Conservation (phyloP, 768 basidiomycete species). For the Leccinellum rugosiceps region DNA sequence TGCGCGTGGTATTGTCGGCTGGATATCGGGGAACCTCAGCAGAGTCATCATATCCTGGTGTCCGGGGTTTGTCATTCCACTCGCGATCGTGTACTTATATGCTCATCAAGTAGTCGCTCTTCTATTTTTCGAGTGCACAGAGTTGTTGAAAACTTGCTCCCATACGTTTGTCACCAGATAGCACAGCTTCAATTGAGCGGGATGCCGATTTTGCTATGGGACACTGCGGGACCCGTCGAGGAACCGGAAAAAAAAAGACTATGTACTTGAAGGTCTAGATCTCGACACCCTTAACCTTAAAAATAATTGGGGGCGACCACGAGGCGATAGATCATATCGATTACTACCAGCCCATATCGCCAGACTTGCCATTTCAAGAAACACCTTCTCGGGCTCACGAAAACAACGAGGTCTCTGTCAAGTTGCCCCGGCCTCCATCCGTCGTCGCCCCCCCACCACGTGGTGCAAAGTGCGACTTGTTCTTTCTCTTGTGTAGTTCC, state of each 20-base stretch:
- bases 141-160: too few relatives aligned
- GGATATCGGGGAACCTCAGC: too few relatives aligned
- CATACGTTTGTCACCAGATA: too few relatives aligned
- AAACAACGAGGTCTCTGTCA: constrained; percentile 20
- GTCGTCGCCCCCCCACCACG: not conserved
- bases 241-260: not conserved
- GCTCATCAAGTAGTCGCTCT: too few relatives aligned
- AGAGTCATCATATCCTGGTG: too few relatives aligned
- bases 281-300: not conserved
- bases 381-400: constrained; percentile 8
- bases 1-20: not conserved
- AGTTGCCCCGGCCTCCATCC: constrained; percentile 10
- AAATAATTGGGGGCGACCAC: constrained; percentile 4
- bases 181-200: too few relatives aligned
- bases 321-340: constrained; percentile 19
- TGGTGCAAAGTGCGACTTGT: constrained; percentile 3
- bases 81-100: too few relatives aligned
- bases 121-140: too few relatives aligned
- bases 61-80: too few relatives aligned
- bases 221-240: too few relatives aligned
- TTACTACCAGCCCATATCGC: constrained; percentile 8
- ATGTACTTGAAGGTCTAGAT: not conserved
- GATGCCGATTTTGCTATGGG: too few relatives aligned
- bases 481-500: not conserved
- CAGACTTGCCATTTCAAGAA: constrained; percentile 23